These are phyloP conservation scores for Starmerella bombi DNA, from an alignment of 805 yeast genomes.

Conservation along the genomic window DNA sequence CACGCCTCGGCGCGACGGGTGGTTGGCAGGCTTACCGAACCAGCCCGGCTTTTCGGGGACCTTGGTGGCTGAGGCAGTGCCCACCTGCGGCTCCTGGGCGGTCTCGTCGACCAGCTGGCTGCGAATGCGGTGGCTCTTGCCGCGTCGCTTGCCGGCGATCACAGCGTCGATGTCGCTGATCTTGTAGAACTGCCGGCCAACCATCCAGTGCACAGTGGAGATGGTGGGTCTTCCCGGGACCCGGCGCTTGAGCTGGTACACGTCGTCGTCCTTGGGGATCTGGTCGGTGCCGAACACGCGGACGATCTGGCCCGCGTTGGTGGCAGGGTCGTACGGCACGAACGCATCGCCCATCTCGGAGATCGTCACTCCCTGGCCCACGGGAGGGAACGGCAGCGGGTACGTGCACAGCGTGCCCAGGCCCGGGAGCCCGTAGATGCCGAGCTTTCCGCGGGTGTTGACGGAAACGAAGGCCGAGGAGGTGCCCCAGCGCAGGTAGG, in stretches of 20 bases:
- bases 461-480: constrained; percentile 28
- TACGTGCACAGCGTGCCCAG: constrained; percentile 17
- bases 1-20: constrained; percentile 5
- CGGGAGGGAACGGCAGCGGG: constrained; percentile 10
- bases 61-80: neutral
- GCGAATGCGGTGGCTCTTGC: constrained; percentile 32
- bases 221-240: constrained; percentile 69
- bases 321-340: constrained; percentile 39
- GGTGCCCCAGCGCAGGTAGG: constrained; percentile 35
- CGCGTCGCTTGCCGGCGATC: constrained; percentile 65
- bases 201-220: constrained; percentile 72
- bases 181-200: constrained; percentile 54
- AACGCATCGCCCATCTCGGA: constrained; percentile 30
- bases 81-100: constrained; percentile 5
- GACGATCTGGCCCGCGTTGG: constrained; percentile 40
- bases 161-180: constrained; percentile 48
- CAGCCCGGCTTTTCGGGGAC: constrained; percentile 1
- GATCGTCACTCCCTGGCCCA: constrained; percentile 16
- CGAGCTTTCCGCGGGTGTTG: constrained; percentile 15
- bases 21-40: constrained; percentile 8
- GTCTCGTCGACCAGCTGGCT: constrained; percentile 16
- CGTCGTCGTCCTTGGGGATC: constrained; percentile 30
- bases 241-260: constrained; percentile 53
- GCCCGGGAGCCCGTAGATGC: constrained; percentile 20
- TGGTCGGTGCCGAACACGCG: constrained; percentile 37